Base-by-base conservation (phyloP, 1,139 yeast species). In the Pichia sp. region DNA sequence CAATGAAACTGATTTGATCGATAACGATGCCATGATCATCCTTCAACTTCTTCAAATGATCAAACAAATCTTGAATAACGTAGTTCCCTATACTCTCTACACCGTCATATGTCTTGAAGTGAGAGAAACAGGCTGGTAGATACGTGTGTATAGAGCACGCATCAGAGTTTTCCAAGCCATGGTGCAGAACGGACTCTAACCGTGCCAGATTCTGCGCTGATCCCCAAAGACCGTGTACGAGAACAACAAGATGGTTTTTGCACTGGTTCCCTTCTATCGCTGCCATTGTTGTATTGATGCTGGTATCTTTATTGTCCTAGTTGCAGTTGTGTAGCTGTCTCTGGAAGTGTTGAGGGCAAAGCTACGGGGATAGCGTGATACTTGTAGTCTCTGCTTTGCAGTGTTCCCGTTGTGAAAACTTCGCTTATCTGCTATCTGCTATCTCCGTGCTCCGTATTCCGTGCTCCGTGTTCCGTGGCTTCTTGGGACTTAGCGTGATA, bases 211-310 rank as follows among this genome's bases (percentile, higher is more conserved):
- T 94, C 31, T 69, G 67, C 5, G 91, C 82, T 29, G 80, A 77
- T 3, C 96, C 96, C 84, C 94, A 85, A 23, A 88, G 64, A 9
- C 95, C 96, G 58, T 87, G 96, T 24, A 84, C 68, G n/a, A 87
- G 61, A 14, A 86, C 82, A 51, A 85, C 77, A 31, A 87, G 60
- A 54, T 86, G 96, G 21, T 72, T 29, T 16, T 18, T 25, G 14
- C 24, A 33, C 3, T 20, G 15, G 2, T 20, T 18, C 12, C 16
- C 18, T 25, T 7, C 27, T n/a, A n/a, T 25, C 27, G 12, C 14
- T 14, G 27, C 16, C 22, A 11, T 21, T 21, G 10, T 9, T 9
- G 22, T 21, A n/a, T n/a, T n/a, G n/a, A n/a, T n/a, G n/a, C n/a
- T n/a, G n/a, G n/a, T n/a, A n/a, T n/a, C n/a, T n/a, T n/a, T n/a